Evolutionary conservation across 495 filamentous ascomycete genomes (phyloP).

Genomic region (Podospora conica): DNA sequence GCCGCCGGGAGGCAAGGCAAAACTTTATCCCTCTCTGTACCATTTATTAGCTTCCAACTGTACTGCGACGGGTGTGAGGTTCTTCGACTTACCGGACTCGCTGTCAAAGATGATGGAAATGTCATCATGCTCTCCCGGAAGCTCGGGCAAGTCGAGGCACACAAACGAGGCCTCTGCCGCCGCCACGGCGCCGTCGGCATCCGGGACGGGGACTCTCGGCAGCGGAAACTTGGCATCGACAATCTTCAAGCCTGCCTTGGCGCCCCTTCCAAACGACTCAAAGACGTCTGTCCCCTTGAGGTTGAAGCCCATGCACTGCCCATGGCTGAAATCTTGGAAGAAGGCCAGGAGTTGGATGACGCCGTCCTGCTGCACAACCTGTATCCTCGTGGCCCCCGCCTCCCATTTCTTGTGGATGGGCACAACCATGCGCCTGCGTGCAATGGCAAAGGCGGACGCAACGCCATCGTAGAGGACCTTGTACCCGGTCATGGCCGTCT

Average conservation of each 20-base stretch:
- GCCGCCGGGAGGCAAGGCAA: constrained; percentile 40
- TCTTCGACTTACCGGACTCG: constrained; percentile 59
- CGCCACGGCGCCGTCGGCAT: constrained; percentile 29
- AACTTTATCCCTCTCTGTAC: constrained; percentile 40
- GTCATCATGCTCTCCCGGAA: constrained; percentile 86
- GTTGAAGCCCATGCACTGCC: constrained; percentile 78
- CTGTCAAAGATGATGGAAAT: constrained; percentile 76
- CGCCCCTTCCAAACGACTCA: constrained; percentile 60
- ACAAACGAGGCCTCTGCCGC: constrained; percentile 57
- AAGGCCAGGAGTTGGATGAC: constrained; percentile 72
- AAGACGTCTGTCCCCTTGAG: constrained; percentile 75
- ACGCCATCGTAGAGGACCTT: constrained; percentile 66
- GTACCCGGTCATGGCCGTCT: constrained; percentile 72
- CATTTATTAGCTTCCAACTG: constrained; percentile 21
- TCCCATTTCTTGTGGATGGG: constrained; percentile 90
- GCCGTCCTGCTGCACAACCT: constrained; percentile 69
- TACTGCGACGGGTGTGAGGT: background rate
- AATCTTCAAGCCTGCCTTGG: constrained; percentile 64
- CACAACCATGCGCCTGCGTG: constrained; percentile 80
- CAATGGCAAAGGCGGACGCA: constrained; percentile 68
- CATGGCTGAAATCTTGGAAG: constrained; percentile 75
- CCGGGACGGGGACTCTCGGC: constrained; percentile 52
- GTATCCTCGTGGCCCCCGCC: constrained; percentile 64
- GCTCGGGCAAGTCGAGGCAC: constrained; percentile 78
- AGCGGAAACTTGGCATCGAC: constrained; percentile 87